Percentiles rank a stretch among this genome's conserved stretches.
These are phyloP conservation scores for Pichia sp. DNA, from an alignment of 1,139 yeast genomes.

Conservation along the genomic window DNA sequence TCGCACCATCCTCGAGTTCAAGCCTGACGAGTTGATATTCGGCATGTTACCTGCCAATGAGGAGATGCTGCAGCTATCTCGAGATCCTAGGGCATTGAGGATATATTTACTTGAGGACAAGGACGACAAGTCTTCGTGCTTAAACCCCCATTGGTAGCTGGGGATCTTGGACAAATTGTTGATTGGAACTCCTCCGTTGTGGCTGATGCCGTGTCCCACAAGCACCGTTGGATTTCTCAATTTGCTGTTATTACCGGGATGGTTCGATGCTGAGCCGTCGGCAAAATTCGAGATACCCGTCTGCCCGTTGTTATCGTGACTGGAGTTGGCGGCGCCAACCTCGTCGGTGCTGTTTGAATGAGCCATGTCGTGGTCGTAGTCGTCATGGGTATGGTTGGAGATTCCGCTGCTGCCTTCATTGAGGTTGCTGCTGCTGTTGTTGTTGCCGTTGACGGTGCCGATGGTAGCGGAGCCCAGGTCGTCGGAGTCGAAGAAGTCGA, in stretches of 20 bases:
- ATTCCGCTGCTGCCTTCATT: background rate
- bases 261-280: background rate
- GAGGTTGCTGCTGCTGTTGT: background rate
- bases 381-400: background rate
- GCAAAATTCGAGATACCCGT: background rate
- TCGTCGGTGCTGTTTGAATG: background rate
- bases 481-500: background rate
- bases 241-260: background rate
- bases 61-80: slow-evolving; percentile 23
- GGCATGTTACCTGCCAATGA: slow-evolving; percentile 24
- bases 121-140: slow-evolving; percentile 25
- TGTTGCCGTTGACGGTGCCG: background rate
- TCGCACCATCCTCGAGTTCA: slow-evolving; percentile 27
- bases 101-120: background rate
- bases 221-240: slow-evolving; percentile 16
- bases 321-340: background rate
- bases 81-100: slow-evolving; percentile 21
- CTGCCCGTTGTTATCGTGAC: background rate
- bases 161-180: slow-evolving; percentile 29
- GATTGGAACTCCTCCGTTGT: slow-evolving; percentile 31
- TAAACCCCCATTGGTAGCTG: slow-evolving; percentile 31
- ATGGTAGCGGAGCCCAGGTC: background rate
- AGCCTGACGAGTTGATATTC: slow-evolving; percentile 21
- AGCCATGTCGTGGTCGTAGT: background rate
- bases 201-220: slow-evolving; percentile 31